Percentiles rank a stretch among this genome's conserved stretches.
Evolutionary conservation across 768 basidiomycete genomes (phyloP).

Genomic region (Lentinula guzmanii): DNA sequence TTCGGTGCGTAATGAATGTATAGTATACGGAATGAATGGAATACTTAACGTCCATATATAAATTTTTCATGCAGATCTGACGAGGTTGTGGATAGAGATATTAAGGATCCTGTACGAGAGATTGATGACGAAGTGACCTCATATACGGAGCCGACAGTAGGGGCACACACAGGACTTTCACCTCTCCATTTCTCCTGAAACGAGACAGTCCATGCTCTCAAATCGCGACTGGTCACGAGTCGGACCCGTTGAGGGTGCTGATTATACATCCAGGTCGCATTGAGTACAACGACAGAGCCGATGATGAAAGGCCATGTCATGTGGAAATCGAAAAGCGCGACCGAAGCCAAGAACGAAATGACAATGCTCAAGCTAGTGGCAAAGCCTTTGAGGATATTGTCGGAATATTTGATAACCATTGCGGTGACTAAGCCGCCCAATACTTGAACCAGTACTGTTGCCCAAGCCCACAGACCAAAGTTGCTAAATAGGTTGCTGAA

Average conservation of each 20-base stretch:
- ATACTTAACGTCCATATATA: not conserved
- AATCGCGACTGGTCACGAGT: conserved; percentile 6
- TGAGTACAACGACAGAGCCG: conserved; percentile 77
- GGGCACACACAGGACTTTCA: not conserved
- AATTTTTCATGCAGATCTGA: conserved; percentile 3
- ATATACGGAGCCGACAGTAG: conserved; percentile 7
- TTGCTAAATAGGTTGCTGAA: conserved; percentile 63
- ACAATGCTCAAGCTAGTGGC: conserved; percentile 93
- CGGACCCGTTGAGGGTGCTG: conserved; percentile 39
- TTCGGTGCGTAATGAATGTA: not conserved
- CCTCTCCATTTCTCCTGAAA: conserved; percentile 17
- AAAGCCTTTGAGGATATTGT: conserved; percentile 91
- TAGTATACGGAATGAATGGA: not conserved
- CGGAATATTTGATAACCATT: conserved; percentile 90
- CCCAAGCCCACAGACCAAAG: conserved; percentile 91
- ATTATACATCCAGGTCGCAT: conserved; percentile 91
- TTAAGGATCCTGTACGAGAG: conserved; percentile 7
- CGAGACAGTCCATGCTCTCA: conserved; percentile 9
- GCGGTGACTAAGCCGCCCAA: conserved; percentile 91
- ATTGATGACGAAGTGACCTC: conserved; percentile 1
- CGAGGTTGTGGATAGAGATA: not conserved
- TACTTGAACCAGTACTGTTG: conserved; percentile 83
- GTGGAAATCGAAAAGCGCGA: conserved; percentile 84
- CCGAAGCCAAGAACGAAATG: conserved; percentile 89
- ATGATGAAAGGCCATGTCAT: conserved; percentile 84